Evolutionary conservation across 805 yeast species (phyloP), one percentile per base, ranked within the genome.

Genomic region (Yarrowia sp.): DNA sequence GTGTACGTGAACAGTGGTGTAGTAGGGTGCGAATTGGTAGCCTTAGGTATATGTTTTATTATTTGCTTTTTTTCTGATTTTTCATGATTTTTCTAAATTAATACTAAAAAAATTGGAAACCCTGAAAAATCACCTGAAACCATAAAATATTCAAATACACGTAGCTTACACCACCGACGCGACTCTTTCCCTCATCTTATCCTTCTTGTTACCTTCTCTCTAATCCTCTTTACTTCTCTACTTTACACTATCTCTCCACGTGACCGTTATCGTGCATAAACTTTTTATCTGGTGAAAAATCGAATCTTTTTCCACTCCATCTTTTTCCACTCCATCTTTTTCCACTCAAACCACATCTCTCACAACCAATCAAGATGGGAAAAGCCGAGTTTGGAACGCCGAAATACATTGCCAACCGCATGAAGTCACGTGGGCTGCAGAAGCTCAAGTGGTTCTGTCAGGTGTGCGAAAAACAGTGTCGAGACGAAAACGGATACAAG

Each of bases 401-500:
- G 35, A 88, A 88, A 72, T 84, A 83, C 73, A 78, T 88, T 58
- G 82, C 93, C 32, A 90, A 89, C 71, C 85, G 87, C 74, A 82
- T 90, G 81, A 90, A 89, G 76, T 85, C 90, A 26, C 80, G 83
- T 54, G 98, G 98, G 1, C 84, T 92, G 26, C 98, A 92, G 75
- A 86, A 89, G 71, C 82, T 95, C 62, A 81, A 85, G 67, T 93
- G 85, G 81, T 96, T 92, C 75, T 95, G 99, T 75, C 98, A 79
- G 74, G 81, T 90, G 2, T 95, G 99, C 72, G 84, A 82, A 72
- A 91, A 93, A 71, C 99, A 95, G 76, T 92, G 98, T 74, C 79
- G 98, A 64, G 99, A 96, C 74, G 96, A 89, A 67, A 93, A 95
- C 76, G 99, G 99, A 26, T 95, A 89, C 79, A 88, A 89, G 71